These are phyloP conservation scores for Quercus lobata DNA, from an alignment of 331 rosid species.

Conservation along the genomic window DNA sequence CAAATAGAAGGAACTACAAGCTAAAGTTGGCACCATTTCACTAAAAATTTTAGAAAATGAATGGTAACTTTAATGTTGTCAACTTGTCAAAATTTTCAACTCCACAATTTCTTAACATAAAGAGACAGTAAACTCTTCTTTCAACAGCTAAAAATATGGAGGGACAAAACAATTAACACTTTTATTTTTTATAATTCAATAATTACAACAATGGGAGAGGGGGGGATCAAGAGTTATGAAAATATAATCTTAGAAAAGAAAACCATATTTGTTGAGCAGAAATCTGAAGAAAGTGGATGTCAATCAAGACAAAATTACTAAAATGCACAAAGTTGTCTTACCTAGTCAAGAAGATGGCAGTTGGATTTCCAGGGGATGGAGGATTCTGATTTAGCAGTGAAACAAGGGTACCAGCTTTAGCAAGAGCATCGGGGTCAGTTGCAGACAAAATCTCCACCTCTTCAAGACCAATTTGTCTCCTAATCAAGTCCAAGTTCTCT, in stretches of 20 bases:
- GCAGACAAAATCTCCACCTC: slow-evolving; percentile 65
- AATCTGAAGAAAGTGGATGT: not conserved
- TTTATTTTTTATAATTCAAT: no score
- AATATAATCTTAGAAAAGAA: not conserved
- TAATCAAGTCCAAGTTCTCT: slow-evolving; percentile 80
- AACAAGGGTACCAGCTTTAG: slow-evolving; percentile 66
- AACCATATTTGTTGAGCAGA: not conserved
- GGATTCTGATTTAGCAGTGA: slow-evolving; percentile 67
- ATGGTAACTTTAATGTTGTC: not conserved
- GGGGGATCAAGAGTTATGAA: not conserved
- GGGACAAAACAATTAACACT: no score
- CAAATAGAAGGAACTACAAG: not conserved
- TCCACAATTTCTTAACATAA: not conserved
- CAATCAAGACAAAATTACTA: not conserved
- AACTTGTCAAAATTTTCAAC: not conserved
- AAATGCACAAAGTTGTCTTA: not conserved
- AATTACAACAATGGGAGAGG: not conserved
- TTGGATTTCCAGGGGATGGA: slow-evolving; percentile 80
- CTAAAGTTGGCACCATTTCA: not conserved
- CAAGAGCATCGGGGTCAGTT: slow-evolving; percentile 50
- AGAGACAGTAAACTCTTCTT: not conserved
- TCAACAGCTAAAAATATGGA: not conserved
- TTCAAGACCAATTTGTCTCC: slow-evolving; percentile 76
- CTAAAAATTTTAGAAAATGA: not conserved
- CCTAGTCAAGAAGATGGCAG: slow-evolving; percentile 69